These are phyloP conservation scores for Plasmodium malariae DNA, from an alignment of 169 alveolate genomes.

Conservation along the genomic window DNA sequence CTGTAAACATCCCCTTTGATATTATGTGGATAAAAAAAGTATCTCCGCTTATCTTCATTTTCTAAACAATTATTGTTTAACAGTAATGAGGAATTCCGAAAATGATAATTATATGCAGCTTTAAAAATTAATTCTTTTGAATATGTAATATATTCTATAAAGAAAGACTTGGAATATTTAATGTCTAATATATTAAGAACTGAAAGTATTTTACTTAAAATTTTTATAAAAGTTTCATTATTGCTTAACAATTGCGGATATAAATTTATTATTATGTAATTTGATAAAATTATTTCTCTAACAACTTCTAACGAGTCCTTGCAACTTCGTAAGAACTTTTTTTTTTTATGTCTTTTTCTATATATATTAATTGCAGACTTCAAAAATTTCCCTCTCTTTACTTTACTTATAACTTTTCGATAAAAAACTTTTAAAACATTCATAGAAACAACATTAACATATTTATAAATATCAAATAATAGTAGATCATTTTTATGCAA, in stretches of 20 bases:
- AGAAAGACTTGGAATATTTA: slow-evolving; percentile 15
- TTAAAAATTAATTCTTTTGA: slow-evolving; percentile 9
- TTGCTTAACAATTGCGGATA: slow-evolving; percentile 45
- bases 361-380: slow-evolving; percentile 56
- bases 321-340: slow-evolving; percentile 7
- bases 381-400: slow-evolving; percentile 53
- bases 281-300: slow-evolving; percentile 53
- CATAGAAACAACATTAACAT: slow-evolving; percentile 38
- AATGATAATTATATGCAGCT: slow-evolving; percentile 35
- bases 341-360: neutral
- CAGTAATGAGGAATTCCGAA: slow-evolving; percentile 10
- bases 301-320: slow-evolving; percentile 40
- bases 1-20: neutral
- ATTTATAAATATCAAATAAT: slow-evolving; percentile 50
- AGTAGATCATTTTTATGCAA: slow-evolving; percentile 37
- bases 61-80: too few species aligned
- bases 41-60: too few species aligned
- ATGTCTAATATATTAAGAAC: slow-evolving; percentile 31
- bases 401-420: slow-evolving; percentile 28
- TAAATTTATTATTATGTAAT: slow-evolving; percentile 28
- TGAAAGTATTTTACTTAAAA: slow-evolving; percentile 66
- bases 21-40: too few species aligned
- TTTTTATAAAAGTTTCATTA: slow-evolving; percentile 27
- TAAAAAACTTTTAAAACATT: slow-evolving; percentile 34
- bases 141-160: slow-evolving; percentile 30